A percentile compares a stretch with the other conserved stretches of the same genome.
Conservation (phyloP, 495 filamentous ascomycete genomes). For the Terfezia claveryi region DNA sequence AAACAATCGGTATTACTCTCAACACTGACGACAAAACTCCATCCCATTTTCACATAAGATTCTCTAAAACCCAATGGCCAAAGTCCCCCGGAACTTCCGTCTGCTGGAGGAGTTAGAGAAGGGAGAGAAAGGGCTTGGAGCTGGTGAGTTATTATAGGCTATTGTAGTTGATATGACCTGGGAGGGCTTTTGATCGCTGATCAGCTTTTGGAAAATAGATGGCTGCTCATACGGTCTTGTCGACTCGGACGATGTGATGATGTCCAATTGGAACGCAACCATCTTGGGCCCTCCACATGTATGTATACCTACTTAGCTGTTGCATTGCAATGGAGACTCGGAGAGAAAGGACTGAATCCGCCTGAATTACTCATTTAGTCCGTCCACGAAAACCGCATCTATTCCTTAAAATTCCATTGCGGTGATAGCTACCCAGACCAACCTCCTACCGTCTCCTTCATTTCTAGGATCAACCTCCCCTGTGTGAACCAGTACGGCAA, state of each 20-base stretch:
- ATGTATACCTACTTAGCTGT: slow-evolving; percentile 17
- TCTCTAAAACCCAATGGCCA: slow-evolving; percentile 41
- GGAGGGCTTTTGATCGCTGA: not conserved
- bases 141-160: slow-evolving; percentile 39
- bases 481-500: slow-evolving; percentile 62
- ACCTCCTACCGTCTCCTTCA: slow-evolving; percentile 74
- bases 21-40: too few species aligned
- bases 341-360: not conserved
- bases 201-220: slow-evolving; percentile 30
- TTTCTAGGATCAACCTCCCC: slow-evolving; percentile 83
- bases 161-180: not conserved
- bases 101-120: slow-evolving; percentile 96
- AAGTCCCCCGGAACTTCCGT: slow-evolving; percentile 84
- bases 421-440: slow-evolving; percentile 70
- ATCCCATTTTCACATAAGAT: not conserved
- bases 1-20: too few species aligned
- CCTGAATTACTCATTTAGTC: slow-evolving; percentile 31
- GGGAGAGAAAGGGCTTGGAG: slow-evolving; percentile 89
- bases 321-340: not conserved
- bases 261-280: slow-evolving; percentile 97
- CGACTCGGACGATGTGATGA: slow-evolving; percentile 83
- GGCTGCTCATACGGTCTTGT: slow-evolving; percentile 92
- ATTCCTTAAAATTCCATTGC: slow-evolving; percentile 93
- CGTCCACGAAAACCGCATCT: slow-evolving; percentile 93
- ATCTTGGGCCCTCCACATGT: slow-evolving; percentile 95